phyloP scores from a whole-genome alignment of 805 yeast genomes.

The Candida xyloterini region DNA sequence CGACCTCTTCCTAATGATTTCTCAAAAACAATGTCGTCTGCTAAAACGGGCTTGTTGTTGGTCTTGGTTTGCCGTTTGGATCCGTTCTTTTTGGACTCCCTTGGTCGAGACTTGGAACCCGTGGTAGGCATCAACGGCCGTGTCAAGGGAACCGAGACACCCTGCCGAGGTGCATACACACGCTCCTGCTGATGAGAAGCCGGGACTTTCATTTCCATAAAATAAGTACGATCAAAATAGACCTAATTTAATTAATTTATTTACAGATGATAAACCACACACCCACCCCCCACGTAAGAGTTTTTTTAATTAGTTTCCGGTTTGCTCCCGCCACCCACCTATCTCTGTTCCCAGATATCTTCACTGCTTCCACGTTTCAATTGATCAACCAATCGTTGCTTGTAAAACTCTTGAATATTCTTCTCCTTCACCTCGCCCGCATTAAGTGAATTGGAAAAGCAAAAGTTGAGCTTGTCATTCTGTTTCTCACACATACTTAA shows the following conservation, averaged over 20 bases:
- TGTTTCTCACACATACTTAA: constrained; percentile 68
- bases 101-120: constrained; percentile 5
- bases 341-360: constrained; percentile 67
- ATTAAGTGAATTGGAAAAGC: constrained; percentile 57
- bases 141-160: neutral
- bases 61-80: constrained; percentile 39
- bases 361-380: constrained; percentile 73
- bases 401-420: constrained; percentile 68
- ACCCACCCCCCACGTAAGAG: neutral
- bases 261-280: neutral
- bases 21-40: constrained; percentile 21
- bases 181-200: constrained; percentile 4
- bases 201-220: constrained; percentile 10
- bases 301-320: too few relatives aligned
- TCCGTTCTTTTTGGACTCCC: constrained; percentile 9
- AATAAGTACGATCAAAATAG: constrained; percentile 1
- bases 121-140: neutral
- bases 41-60: constrained; percentile 29
- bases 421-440: constrained; percentile 48
- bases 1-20: constrained; percentile 25
- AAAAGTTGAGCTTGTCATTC: constrained; percentile 75
- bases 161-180: neutral
- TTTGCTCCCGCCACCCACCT: neutral
- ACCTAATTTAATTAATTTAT: constrained; percentile 1
- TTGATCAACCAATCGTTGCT: constrained; percentile 56